These are phyloP conservation scores for Globisporangium megalacanthum DNA, from an alignment of 352 stramenopile genomes.

Conservation along the genomic window DNA sequence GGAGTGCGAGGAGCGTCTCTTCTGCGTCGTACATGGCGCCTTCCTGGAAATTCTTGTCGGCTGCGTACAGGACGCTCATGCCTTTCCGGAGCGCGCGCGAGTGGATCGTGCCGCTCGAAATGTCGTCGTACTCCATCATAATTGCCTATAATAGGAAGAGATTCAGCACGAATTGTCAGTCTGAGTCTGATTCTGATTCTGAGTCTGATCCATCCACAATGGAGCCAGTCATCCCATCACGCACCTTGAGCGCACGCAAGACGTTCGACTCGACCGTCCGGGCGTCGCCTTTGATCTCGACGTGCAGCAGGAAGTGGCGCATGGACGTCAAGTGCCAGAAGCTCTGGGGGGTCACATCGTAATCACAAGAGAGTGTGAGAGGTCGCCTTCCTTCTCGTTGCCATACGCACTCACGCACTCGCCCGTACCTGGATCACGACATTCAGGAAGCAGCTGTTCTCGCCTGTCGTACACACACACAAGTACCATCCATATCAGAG, in stretches of 20 bases:
- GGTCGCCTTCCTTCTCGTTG: background rate
- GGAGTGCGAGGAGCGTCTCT: constrained; percentile 73
- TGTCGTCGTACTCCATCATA: constrained; percentile 84
- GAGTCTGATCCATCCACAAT: background rate
- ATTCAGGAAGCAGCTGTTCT: constrained; percentile 91
- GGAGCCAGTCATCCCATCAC: background rate
- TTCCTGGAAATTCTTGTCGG: constrained; percentile 84
- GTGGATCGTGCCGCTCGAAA: constrained; percentile 68
- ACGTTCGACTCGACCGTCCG: constrained; percentile 69
- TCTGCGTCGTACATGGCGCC: constrained; percentile 87
- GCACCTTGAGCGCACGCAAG: constrained; percentile 55
- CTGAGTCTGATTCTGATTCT: background rate
- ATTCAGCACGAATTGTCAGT: background rate
- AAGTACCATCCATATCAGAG: background rate
- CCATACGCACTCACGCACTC: background rate
- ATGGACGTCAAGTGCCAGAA: constrained; percentile 89
- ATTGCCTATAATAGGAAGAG: constrained; percentile 28
- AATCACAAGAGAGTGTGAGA: background rate
- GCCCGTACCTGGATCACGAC: constrained; percentile 65
- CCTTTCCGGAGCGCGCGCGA: constrained; percentile 74
- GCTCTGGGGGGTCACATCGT: constrained; percentile 30
- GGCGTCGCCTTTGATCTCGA: constrained; percentile 80
- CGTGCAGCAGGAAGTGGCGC: constrained; percentile 77
- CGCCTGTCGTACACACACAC: constrained; percentile 25
- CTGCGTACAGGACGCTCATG: constrained; percentile 77